Base-by-base conservation (phyloP, 805 yeast species). In the Wickerhamomyces alni region DNA sequence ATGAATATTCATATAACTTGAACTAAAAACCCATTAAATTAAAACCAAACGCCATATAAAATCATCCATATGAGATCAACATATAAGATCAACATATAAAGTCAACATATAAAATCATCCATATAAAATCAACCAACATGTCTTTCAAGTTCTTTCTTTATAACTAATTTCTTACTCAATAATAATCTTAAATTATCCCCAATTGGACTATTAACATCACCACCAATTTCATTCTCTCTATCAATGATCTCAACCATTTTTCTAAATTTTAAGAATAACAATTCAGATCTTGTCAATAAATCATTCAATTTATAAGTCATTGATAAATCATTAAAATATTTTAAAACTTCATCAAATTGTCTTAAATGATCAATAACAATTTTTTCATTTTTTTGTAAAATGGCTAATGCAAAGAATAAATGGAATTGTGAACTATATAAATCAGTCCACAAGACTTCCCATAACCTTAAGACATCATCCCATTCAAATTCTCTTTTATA, bases 401-500 rank as follows among this genome's bases (percentile, higher is more conserved):
- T 80, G 0, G 95, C 93, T 48, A 91, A 65, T 16, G 95, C 91
- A 51, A 93, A 72, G 55, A 93, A 88, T 28, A 93, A 62, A 50
- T 88, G 94, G 58, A 82, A 89, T 59, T 93, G 97, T 6, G 93
- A 80, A 0, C 91, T 75, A 54, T 86, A 80, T 52, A 66, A 82
- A 62, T 91, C 91, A 0, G 98, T 91, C 80, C 93, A 87, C 35
- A 93, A 66, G 3, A 84, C 79, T 55, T 91, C 99, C 98, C 98
- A 91, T n/a, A 91, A 68, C 22, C 74, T 67, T 55, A 84, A 64
- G 1, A 87, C 84, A 39, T 86, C 86, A 35, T 75, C 75, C 74
- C 91, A 85, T 21, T 72, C 74, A 46, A 93, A 82, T 55, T 93
- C 99, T 36, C 99, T 75, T 59, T 93, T 93, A 58, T 75, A 93